Evolutionary conservation across 768 basidiomycete genomes (phyloP).

Genomic region (Tulasnella sp.): DNA sequence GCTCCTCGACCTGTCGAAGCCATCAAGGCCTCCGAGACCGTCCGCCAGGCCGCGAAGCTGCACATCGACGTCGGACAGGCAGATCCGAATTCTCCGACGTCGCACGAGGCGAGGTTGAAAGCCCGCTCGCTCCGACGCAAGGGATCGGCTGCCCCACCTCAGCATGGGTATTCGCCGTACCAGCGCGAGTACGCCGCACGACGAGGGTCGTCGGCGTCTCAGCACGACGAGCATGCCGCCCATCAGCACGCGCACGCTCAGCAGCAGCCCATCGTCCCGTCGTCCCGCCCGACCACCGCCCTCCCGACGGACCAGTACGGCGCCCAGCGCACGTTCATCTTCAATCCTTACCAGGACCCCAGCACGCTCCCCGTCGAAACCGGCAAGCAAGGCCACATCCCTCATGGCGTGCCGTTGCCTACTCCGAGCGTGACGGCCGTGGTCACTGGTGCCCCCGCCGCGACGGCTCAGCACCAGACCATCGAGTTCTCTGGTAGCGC

Average conservation of each 20-base stretch:
- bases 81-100: slow-evolving; percentile 1
- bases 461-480: neutral
- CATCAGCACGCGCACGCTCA: neutral
- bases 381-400: neutral
- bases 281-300: neutral
- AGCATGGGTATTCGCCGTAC: neutral
- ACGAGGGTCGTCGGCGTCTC: neutral
- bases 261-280: neutral
- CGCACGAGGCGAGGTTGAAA: slow-evolving; percentile 12
- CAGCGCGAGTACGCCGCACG: neutral
- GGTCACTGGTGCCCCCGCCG: neutral
- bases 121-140: neutral
- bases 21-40: slow-evolving; percentile 8
- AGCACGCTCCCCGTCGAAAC: neutral
- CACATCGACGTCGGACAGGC: slow-evolving; percentile 18
- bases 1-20: neutral
- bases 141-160: neutral
- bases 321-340: slow-evolving; percentile 9
- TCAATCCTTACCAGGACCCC: neutral
- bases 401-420: neutral
- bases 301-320: neutral
- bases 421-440: neutral
- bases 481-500: slow-evolving; percentile 17
- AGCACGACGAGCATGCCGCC: neutral
- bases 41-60: slow-evolving; percentile 17